Percentiles rank a stretch among this genome's conserved stretches.
phyloP scores from a whole-genome alignment of 345 rosid species.

The Crucihimalaya himalaica region DNA sequence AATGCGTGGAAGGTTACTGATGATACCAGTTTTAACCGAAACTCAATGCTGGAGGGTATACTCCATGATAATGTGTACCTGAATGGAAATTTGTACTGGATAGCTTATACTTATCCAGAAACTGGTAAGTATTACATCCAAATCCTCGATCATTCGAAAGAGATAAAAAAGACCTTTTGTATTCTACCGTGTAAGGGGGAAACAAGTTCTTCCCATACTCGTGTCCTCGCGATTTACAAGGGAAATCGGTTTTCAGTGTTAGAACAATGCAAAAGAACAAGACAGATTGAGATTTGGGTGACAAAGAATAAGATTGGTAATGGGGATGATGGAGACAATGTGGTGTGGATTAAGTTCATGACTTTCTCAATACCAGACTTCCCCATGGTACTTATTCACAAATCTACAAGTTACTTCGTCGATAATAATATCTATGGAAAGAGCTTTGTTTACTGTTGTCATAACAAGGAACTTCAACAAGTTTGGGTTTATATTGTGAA shows the following conservation, averaged over 20 bases:
- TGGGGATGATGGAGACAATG: not conserved
- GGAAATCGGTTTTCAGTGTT: slow-evolving; percentile 2
- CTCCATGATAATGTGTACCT: not conserved
- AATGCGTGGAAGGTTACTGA: not conserved
- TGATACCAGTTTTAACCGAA: too few species aligned
- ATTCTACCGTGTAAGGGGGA: not conserved
- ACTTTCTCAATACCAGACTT: not conserved
- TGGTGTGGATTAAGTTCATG: slow-evolving; percentile 16
- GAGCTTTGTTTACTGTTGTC: too few species aligned
- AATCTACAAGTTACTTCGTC: not conserved
- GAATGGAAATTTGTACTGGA: slow-evolving; percentile 4
- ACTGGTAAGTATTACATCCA: not conserved
- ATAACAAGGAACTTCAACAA: too few species aligned
- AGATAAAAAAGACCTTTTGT: not conserved
- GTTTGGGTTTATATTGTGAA: too few species aligned
- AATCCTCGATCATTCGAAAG: not conserved
- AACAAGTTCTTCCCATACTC: not conserved
- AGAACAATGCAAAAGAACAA: not conserved
- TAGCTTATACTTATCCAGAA: not conserved
- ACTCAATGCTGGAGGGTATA: too few species aligned
- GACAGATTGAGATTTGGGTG: slow-evolving; percentile 10
- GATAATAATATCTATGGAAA: not conserved
- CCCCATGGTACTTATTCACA: not conserved
- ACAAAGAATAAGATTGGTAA: not conserved
- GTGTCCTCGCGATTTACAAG: not conserved